These are phyloP conservation scores for Podaxis rugospora DNA, from an alignment of 768 basidiomycete species.

Conservation along the genomic window DNA sequence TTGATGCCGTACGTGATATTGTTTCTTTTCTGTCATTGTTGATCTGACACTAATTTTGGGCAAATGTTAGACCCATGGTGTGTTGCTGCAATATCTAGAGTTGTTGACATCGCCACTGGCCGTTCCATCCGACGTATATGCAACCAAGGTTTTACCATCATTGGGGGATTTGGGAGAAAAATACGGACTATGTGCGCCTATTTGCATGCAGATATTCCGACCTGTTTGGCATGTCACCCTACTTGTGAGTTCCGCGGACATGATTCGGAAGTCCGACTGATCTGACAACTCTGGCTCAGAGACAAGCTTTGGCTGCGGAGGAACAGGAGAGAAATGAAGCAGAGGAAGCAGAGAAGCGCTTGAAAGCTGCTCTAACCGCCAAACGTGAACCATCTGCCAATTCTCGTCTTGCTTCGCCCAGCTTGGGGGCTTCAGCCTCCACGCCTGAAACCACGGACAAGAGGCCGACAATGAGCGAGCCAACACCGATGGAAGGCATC, in stretches of 20 bases:
- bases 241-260: slow-evolving; percentile 39
- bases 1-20: slow-evolving; percentile 70
- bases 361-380: slow-evolving; percentile 75
- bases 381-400: slow-evolving; percentile 63
- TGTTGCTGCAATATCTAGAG: slow-evolving; percentile 89
- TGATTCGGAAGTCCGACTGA: not conserved
- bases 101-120: slow-evolving; percentile 73
- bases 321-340: slow-evolving; percentile 51
- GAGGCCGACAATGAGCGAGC: slow-evolving; percentile 24
- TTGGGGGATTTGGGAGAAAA: slow-evolving; percentile 65
- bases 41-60: slow-evolving; percentile 13
- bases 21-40: slow-evolving; percentile 6
- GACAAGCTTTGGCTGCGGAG: slow-evolving; percentile 56
- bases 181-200: slow-evolving; percentile 79
- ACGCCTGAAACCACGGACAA: slow-evolving; percentile 23
- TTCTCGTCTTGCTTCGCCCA: slow-evolving; percentile 66
- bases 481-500: slow-evolving; percentile 53
- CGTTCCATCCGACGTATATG: slow-evolving; percentile 68
- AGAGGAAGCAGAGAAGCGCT: slow-evolving; percentile 74
- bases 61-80: slow-evolving; percentile 73
- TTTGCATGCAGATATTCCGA: slow-evolving; percentile 93
- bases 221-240: slow-evolving; percentile 68
- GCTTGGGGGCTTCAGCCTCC: slow-evolving; percentile 23
- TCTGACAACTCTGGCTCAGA: slow-evolving; percentile 31
- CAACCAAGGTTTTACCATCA: slow-evolving; percentile 68